These are phyloP conservation scores for Periconia sp. DNA, from an alignment of 2,329 filamentous ascomycete genomes.

Conservation along the genomic window DNA sequence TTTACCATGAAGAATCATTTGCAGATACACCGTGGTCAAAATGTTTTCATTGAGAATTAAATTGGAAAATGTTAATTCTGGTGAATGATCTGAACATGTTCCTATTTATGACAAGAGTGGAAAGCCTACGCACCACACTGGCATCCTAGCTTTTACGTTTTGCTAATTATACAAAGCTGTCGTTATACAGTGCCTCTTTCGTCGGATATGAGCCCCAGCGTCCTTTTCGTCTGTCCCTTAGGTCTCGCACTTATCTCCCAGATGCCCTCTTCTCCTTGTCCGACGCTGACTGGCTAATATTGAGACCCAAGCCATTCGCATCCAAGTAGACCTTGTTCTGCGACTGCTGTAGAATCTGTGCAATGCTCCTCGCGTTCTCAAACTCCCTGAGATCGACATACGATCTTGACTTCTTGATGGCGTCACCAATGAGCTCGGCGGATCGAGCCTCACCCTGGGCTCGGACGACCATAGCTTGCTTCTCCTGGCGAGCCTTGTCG, in stretches of 20 bases:
- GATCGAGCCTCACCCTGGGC: slow-evolving; percentile 99
- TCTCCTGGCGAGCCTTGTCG: slow-evolving; percentile 98
- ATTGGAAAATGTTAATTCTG: too few relatives aligned
- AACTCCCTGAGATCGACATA: slow-evolving; percentile 98
- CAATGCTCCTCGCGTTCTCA: slow-evolving; percentile 91
- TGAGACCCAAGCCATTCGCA: slow-evolving; percentile 86
- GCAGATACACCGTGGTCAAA: too few relatives aligned
- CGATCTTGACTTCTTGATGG: slow-evolving; percentile 98
- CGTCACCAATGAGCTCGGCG: slow-evolving; percentile 96
- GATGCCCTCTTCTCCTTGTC: slow-evolving; percentile 49
- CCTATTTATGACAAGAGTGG: slow-evolving; percentile 40
- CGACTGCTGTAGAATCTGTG: slow-evolving; percentile 84
- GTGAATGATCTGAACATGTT: slow-evolving; percentile 10
- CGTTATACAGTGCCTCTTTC: slow-evolving; percentile 6
- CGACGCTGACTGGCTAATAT: slow-evolving; percentile 64
- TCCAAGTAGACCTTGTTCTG: slow-evolving; percentile 96
- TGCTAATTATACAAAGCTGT: slow-evolving; percentile 31
- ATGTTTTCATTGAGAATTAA: too few relatives aligned
- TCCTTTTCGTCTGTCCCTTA: neutral
- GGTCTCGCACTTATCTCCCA: slow-evolving; percentile 4
- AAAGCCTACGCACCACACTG: slow-evolving; percentile 29
- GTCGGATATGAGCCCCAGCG: too few relatives aligned
- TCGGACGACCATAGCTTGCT: slow-evolving; percentile 97
- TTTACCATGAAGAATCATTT: too few relatives aligned
- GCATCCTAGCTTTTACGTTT: slow-evolving; percentile 18